These are phyloP conservation scores for Fusarium chlamydosporum DNA, from an alignment of 2,329 filamentous ascomycete genomes.

Conservation along the genomic window DNA sequence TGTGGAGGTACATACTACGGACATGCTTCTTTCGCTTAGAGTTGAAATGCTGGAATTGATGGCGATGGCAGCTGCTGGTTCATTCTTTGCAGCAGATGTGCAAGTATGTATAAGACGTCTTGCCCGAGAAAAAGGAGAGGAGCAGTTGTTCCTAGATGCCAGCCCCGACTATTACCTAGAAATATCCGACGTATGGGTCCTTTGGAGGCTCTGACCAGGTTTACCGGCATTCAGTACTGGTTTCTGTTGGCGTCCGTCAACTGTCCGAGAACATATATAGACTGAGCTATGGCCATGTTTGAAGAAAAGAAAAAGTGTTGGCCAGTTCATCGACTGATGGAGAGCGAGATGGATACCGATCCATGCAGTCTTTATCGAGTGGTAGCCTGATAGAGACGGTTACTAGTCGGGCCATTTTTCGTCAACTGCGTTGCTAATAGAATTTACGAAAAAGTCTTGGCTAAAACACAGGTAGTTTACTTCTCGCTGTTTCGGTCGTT, in stretches of 20 bases:
- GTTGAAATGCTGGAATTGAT: not conserved
- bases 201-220: not conserved
- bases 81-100: not conserved
- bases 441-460: conserved; percentile 25
- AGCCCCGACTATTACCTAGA: not conserved
- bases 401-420: conserved; percentile 28
- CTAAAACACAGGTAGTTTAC: conserved; percentile 33
- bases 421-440: conserved; percentile 24
- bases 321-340: conserved; percentile 10
- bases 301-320: conserved; percentile 1
- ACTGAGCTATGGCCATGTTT: conserved; percentile 20
- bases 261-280: conserved; percentile 19
- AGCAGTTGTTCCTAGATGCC: not conserved
- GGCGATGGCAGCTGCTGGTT: not conserved
- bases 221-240: conserved; percentile 17
- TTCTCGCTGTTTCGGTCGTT: conserved; percentile 26
- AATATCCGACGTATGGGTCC: conserved; percentile 1
- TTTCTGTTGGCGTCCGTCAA: not conserved
- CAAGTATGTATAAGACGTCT: not conserved
- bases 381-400: conserved; percentile 3
- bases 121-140: not conserved
- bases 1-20: conserved; percentile 4
- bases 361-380: conserved; percentile 15
- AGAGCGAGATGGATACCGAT: conserved; percentile 11
- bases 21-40: not conserved